These are phyloP conservation scores for Amanita jacksonii DNA, from an alignment of 768 basidiomycete genomes.

Conservation along the genomic window DNA sequence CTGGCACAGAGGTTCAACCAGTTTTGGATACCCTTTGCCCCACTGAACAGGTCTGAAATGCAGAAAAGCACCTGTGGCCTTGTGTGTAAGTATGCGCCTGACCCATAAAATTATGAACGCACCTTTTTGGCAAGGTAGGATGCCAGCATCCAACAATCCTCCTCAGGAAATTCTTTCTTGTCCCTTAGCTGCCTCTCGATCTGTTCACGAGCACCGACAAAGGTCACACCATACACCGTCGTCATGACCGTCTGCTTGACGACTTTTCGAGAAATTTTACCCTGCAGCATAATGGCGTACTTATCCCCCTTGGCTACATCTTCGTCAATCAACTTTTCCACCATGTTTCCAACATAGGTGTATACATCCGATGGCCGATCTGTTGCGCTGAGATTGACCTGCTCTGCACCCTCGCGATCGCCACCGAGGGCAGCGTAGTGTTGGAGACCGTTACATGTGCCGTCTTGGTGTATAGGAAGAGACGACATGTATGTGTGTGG, in stretches of 20 bases:
- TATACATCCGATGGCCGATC: slow-evolving; percentile 94
- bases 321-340: slow-evolving; percentile 52
- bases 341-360: slow-evolving; percentile 81
- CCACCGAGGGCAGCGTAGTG: slow-evolving; percentile 98
- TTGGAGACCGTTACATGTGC: slow-evolving; percentile 96
- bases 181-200: slow-evolving; percentile 85
- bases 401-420: slow-evolving; percentile 76
- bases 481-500: slow-evolving; percentile 50
- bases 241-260: slow-evolving; percentile 99
- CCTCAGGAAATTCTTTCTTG: slow-evolving; percentile 57
- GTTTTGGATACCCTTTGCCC: slow-evolving; percentile 82
- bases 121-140: slow-evolving; percentile 78
- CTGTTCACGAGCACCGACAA: slow-evolving; percentile 88
- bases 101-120: too few relatives aligned
- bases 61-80: slow-evolving; percentile 53
- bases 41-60: slow-evolving; percentile 90
- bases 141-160: slow-evolving; percentile 66
- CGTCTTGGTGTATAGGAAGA: slow-evolving; percentile 96
- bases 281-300: slow-evolving; percentile 52
- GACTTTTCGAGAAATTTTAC: slow-evolving; percentile 84
- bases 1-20: slow-evolving; percentile 84
- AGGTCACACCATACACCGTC: slow-evolving; percentile 97
- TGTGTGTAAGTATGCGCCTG: too few relatives aligned
- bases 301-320: slow-evolving; percentile 45
- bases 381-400: slow-evolving; percentile 83